Percentiles rank a stretch among this genome's conserved stretches.
phyloP scores from a whole-genome alignment of 768 basidiomycete species.

The Tubosaeta brunneosetosa region DNA sequence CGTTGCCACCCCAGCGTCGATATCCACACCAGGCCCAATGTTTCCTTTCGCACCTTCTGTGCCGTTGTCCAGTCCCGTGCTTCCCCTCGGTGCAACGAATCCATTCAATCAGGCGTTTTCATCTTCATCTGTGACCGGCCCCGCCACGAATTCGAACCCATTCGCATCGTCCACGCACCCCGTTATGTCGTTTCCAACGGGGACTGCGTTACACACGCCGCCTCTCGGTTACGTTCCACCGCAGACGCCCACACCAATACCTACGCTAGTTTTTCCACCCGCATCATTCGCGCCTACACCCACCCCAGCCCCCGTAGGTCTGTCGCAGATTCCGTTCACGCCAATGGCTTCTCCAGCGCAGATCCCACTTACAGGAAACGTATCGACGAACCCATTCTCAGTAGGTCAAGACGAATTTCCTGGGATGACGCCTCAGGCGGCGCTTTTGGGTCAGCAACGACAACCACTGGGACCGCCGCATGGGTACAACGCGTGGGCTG shows the following conservation, averaged over 20 bases:
- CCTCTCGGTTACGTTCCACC: neutral
- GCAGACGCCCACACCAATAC: neutral
- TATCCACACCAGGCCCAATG: neutral
- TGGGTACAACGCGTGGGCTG: slow-evolving; percentile 18
- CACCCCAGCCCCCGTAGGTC: neutral
- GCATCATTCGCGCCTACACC: slow-evolving; percentile 2
- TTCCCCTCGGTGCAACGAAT: slow-evolving; percentile 11
- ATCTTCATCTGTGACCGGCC: slow-evolving; percentile 1
- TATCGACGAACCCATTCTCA: slow-evolving; percentile 16
- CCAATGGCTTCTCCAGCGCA: slow-evolving; percentile 12
- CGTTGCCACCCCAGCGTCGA: slow-evolving; percentile 5
- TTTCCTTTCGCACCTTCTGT: slow-evolving; percentile 6
- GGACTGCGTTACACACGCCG: slow-evolving; percentile 1
- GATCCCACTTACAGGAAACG: slow-evolving; percentile 18
- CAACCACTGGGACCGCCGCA: slow-evolving; percentile 14
- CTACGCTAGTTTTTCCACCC: slow-evolving; percentile 2
- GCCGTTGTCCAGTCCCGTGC: slow-evolving; percentile 11
- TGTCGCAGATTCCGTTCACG: slow-evolving; percentile 21
- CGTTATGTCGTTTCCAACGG: slow-evolving; percentile 6
- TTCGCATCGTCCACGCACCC: slow-evolving; percentile 14
- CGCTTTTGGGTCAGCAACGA: slow-evolving; percentile 22
- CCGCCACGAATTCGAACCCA: slow-evolving; percentile 9
- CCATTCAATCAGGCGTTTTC: slow-evolving; percentile 16
- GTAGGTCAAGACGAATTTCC: slow-evolving; percentile 14
- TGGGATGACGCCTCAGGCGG: slow-evolving; percentile 25